Conservation (phyloP, 2,329 filamentous ascomycete species). For the Rutstroemia sydowiana region DNA sequence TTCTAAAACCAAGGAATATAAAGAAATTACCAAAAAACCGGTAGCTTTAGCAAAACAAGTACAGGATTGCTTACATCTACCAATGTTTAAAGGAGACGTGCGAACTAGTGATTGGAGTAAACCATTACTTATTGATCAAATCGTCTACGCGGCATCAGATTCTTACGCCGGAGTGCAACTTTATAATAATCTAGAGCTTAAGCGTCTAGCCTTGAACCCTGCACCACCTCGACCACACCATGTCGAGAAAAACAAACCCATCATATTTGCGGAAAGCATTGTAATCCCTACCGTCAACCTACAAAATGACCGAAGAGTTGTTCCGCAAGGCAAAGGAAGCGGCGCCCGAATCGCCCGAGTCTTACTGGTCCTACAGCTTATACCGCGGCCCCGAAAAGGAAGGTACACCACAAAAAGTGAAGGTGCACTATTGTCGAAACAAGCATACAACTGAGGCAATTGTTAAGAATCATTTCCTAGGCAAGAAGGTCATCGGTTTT, state of each 20-base stretch:
- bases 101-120: slow-evolving; percentile 69
- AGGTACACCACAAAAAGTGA: slow-evolving; percentile 44
- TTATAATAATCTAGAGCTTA: slow-evolving; percentile 62
- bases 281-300: slow-evolving; percentile 25
- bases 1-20: slow-evolving; percentile 40
- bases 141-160: slow-evolving; percentile 71
- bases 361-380: slow-evolving; percentile 62
- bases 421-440: slow-evolving; percentile 71
- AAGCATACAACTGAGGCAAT: slow-evolving; percentile 60
- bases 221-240: slow-evolving; percentile 62
- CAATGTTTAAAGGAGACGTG: slow-evolving; percentile 68
- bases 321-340: slow-evolving; percentile 34
- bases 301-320: slow-evolving; percentile 37
- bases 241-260: slow-evolving; percentile 59
- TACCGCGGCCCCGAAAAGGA: slow-evolving; percentile 48
- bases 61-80: slow-evolving; percentile 61
- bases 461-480: slow-evolving; percentile 53
- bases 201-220: slow-evolving; percentile 59
- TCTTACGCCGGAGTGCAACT: slow-evolving; percentile 73
- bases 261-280: slow-evolving; percentile 45
- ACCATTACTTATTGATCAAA: slow-evolving; percentile 54
- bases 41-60: slow-evolving; percentile 65
- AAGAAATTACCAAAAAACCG: slow-evolving; percentile 56
- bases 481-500: slow-evolving; percentile 70
- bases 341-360: slow-evolving; percentile 31